These are phyloP conservation scores for Rhododendron henanense DNA, from an alignment of 148 eudicot species.

Conservation along the genomic window DNA sequence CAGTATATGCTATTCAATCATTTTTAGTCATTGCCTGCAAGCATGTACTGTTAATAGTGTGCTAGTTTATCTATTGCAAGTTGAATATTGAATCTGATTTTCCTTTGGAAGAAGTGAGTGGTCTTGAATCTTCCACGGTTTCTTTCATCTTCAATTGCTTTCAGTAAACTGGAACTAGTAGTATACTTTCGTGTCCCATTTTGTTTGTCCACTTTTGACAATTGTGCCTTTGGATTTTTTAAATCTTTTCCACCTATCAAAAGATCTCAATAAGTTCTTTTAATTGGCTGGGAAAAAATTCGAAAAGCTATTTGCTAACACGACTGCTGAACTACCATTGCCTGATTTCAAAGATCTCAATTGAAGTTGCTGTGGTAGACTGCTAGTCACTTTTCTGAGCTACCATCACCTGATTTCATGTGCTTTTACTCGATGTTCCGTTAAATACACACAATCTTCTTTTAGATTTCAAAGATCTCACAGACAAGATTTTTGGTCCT, in stretches of 20 bases:
- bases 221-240: background rate
- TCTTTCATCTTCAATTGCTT: background rate
- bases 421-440: constrained; percentile 1
- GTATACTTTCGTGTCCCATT: background rate
- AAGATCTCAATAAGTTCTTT: background rate
- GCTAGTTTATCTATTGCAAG: background rate
- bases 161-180: background rate
- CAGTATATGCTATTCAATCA: background rate
- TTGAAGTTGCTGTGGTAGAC: background rate
- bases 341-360: background rate
- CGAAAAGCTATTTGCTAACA: background rate
- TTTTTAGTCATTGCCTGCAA: background rate
- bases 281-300: background rate
- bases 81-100: background rate
- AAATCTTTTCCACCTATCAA: background rate
- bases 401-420: background rate
- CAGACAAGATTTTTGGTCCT: too few relatives aligned
- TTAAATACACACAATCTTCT: background rate
- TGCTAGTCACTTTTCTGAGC: background rate
- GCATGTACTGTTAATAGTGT: background rate
- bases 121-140: background rate
- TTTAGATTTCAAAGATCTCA: too few relatives aligned
- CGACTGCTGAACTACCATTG: background rate
- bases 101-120: background rate
- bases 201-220: background rate